phyloP scores from a whole-genome alignment of 2,329 filamentous ascomycete species.

The Clonostachys rhizophaga region DNA sequence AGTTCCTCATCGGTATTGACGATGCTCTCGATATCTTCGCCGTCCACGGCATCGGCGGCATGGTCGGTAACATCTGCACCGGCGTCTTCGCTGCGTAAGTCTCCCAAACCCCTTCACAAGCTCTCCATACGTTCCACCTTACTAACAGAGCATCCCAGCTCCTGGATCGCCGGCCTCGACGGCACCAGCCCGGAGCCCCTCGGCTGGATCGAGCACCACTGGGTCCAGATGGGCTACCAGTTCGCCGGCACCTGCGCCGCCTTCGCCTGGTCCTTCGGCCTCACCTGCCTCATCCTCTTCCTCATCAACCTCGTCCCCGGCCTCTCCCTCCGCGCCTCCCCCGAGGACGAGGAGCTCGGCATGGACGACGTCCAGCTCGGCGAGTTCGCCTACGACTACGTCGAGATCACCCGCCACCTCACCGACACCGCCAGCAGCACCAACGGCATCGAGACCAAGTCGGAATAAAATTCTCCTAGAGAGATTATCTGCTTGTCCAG shows the following conservation, averaged over 20 bases:
- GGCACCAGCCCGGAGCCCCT: constrained; percentile 54
- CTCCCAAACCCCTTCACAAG: not conserved
- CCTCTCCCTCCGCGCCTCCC: constrained; percentile 60
- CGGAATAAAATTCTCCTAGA: no score
- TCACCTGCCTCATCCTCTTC: constrained; percentile 67
- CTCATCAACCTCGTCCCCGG: constrained; percentile 68
- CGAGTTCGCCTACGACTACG: constrained; percentile 82
- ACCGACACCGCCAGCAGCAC: constrained; percentile 19
- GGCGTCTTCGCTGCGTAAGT: constrained; percentile 69
- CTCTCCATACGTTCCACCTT: not conserved
- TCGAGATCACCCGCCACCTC: constrained; percentile 66
- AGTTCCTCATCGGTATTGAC: constrained; percentile 69
- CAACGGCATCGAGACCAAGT: not conserved
- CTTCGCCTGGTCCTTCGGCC: constrained; percentile 61
- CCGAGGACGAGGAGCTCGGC: constrained; percentile 66
- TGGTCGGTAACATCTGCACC: constrained; percentile 74
- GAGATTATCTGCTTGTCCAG: no score
- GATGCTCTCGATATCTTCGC: constrained; percentile 90
- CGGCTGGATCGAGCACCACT: constrained; percentile 70
- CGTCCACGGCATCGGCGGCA: constrained; percentile 81
- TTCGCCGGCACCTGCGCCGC: constrained; percentile 62
- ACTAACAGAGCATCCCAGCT: constrained; percentile 27
- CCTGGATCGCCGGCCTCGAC: constrained; percentile 71
- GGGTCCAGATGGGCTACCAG: constrained; percentile 66
- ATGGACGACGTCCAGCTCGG: constrained; percentile 73